Evolutionary conservation across 306 rosid species (phyloP).

Genomic region (Inga leiocalycina): DNA sequence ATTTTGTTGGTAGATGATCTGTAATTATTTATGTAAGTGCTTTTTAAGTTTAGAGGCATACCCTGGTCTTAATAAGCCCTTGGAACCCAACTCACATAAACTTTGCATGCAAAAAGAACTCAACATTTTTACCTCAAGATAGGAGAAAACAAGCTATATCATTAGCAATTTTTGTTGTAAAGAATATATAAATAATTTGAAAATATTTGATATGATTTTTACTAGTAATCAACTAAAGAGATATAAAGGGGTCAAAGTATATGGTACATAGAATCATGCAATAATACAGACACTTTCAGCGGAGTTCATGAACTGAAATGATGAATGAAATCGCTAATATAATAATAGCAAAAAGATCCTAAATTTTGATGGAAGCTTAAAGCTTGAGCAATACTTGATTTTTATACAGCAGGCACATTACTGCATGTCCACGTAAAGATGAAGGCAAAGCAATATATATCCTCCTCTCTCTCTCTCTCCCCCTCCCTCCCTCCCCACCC

Average conservation of each 20-base stretch:
- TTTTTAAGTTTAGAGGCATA: rapidly evolving
- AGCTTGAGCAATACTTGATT: slow-evolving; percentile 25
- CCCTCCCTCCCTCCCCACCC: neutral
- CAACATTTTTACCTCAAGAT: neutral
- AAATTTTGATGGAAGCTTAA: slow-evolving; percentile 30
- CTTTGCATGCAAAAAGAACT: too few species aligned
- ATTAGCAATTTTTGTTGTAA: neutral
- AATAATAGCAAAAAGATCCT: slow-evolving; percentile 16
- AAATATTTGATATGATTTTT: neutral
- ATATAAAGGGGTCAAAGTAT: slow-evolving; percentile 2
- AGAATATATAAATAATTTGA: too few species aligned
- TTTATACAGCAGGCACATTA: slow-evolving; percentile 2
- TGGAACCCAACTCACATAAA: too few species aligned
- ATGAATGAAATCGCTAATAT: slow-evolving; percentile 23
- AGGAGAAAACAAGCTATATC: neutral
- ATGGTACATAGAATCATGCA: neutral
- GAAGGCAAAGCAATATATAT: slow-evolving; percentile 23
- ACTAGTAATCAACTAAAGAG: neutral
- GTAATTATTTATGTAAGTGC: too few species aligned
- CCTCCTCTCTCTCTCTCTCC: neutral
- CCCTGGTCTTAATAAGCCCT: rapidly evolving
- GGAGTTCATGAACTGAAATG: slow-evolving; percentile 11
- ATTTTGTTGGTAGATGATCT: too few species aligned
- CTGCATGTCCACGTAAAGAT: slow-evolving; percentile 41
- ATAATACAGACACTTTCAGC: slow-evolving; percentile 10